Base-by-base conservation (phyloP, 352 stramenopile species). In the Peronospora farinosa region DNA sequence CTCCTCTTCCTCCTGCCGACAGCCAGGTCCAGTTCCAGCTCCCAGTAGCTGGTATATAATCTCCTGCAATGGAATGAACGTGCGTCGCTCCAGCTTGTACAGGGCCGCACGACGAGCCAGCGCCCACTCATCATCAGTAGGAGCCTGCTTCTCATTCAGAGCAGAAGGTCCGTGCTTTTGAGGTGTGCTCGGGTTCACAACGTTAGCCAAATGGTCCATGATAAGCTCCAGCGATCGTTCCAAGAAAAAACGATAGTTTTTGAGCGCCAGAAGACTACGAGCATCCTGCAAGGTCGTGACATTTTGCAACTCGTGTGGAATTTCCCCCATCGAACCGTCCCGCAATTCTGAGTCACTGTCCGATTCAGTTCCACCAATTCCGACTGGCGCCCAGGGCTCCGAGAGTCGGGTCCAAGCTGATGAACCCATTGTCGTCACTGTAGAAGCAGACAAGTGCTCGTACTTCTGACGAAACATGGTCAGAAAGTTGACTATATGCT, bases 221-320 rank as follows among this genome's bases (percentile, higher is more conserved):
- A 84, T 67, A 1, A 73, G 54, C 15, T 64, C 61, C 13, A 90
- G 58, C 7, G 73, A 69, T 23, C 74, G 66, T 53, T 90, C 79
- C 16, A 90, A 32, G 42, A 86, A 90, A 40, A 86, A 84, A 0
- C 79, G 74, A 50, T 86, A 90, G 44, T 74, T 83, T 53, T 85
- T 85, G 1, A 90, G 42, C 1, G 79, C 79, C 9, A 79, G 39
- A 25, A 86, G 25, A 54, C 72, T 78, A 7, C 74, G 68, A 5
- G 69, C 63, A 32, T 87, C 70, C 28, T 79, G 70, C 32, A 78
- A 43, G 9, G 47, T 69, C 7, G 61, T 73, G 23, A 76, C 57
- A 16, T 66, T 69, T 21, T 63, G 51, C 11, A 70, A 40, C 19
- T 72, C 63, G n/a, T 59, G 52, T 3, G 60, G 52, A 8, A 40